Evolutionary conservation across 2,329 filamentous ascomycete genomes (phyloP).

Genomic region (Colletotrichum aenigma): DNA sequence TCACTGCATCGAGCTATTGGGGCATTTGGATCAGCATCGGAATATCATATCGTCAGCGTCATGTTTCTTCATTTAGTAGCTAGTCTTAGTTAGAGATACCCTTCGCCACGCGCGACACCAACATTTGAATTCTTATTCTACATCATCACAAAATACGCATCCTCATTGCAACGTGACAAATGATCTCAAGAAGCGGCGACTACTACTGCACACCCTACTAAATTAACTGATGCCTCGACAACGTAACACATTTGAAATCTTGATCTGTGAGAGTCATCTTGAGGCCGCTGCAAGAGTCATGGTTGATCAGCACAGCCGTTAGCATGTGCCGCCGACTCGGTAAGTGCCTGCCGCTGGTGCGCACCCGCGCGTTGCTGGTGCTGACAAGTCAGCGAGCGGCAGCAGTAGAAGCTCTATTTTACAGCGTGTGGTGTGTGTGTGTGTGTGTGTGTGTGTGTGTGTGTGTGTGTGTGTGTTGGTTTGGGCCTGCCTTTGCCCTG

Average conservation of each 20-base stretch:
- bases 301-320: background rate
- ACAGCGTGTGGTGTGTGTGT: background rate
- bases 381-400: background rate
- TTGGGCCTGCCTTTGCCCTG: background rate
- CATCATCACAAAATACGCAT: background rate
- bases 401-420: background rate
- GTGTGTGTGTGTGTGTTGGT: background rate
- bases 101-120: conserved; percentile 17
- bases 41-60: conserved; percentile 1
- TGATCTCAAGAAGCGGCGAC: background rate
- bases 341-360: background rate
- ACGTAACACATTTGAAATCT: background rate
- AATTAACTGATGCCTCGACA: background rate
- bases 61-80: background rate
- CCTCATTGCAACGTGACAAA: background rate
- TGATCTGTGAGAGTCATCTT: background rate
- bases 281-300: background rate
- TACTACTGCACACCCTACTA: background rate
- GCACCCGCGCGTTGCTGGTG: background rate
- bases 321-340: background rate
- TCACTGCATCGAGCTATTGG: conserved; percentile 3
- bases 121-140: conserved; percentile 9
- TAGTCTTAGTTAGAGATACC: conserved; percentile 20
- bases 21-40: conserved; percentile 10
- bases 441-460: background rate